Evolutionary conservation across 2,329 filamentous ascomycete genomes (phyloP), one percentile per base, ranked within the genome.

Genomic region (Aspergillus awamori): DNA sequence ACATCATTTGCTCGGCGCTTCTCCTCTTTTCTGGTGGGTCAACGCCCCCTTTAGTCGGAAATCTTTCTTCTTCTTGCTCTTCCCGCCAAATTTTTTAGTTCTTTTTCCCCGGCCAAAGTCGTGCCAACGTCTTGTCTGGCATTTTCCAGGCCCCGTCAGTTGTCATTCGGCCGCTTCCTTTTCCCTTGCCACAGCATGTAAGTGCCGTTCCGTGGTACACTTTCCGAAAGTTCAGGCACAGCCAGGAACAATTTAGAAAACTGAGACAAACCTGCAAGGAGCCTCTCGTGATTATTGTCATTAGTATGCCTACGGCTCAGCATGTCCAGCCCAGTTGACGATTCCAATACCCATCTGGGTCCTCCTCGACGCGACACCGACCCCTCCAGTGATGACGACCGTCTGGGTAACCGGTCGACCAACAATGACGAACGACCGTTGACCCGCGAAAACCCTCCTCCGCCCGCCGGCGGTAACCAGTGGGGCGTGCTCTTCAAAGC

Each of bases 401-500:
- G 17, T 11, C 22, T 33, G 39, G 53, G 8, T 41, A 26, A 45
- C 41, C 47, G 15, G 5, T 51, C 47, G 36, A 55, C 53, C 33
- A 53, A 45, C 53, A 45, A 28, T 30, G 53, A 56, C 39, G 53
- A 56, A 33, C 39, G 53, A 6, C 53, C 53, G 26, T 30, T 56
- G 39, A 56, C 53, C 39, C n/a, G 53, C 53, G 39, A 56, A 15
- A 22, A 41, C 15, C 26, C 51, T 20, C 28, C 51, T 13, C 26
- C 30, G 15, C 33, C 51, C 5, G 0, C 24, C 24, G 53, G 24
- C 3, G 39, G 15, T 11, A 43, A 47, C 26, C 53, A 56, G 17
- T 56, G 53, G 53, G 53, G 53, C 3, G 53, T 56, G n/a, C 39
- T 56, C 4, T 56, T 56, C 39, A 56, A 56, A 8, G 53, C 53